Conservation (phyloP, 495 filamentous ascomycete species). For the Aspergillus incahuasiensis region DNA sequence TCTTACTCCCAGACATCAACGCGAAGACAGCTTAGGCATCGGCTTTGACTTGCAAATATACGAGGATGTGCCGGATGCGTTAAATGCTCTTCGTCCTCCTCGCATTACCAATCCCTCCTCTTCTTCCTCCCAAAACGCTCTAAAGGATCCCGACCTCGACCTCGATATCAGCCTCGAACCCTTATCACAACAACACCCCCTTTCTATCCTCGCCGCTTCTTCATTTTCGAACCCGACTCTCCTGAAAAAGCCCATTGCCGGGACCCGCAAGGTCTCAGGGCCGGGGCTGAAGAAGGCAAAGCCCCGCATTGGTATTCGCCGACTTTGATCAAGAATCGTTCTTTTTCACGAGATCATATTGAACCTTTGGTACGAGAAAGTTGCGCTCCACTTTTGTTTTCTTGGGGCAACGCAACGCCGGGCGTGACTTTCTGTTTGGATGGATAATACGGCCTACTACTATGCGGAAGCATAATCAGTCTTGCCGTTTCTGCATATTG, state of each 20-base stretch:
- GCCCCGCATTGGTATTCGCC: constrained; percentile 38
- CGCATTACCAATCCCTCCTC: constrained; percentile 26
- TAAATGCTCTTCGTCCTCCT: constrained; percentile 20
- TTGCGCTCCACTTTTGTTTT: background rate
- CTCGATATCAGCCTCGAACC: background rate
- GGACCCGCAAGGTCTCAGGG: constrained; percentile 24
- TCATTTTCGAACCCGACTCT: constrained; percentile 11
- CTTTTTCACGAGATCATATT: no score
- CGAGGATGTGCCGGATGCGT: constrained; percentile 35
- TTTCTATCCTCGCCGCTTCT: constrained; percentile 8
- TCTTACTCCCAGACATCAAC: constrained; percentile 24
- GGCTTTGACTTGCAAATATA: constrained; percentile 27
- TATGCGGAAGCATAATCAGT: no score
- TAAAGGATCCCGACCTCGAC: constrained; percentile 11
- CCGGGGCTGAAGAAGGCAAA: constrained; percentile 25
- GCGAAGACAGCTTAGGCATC: constrained; percentile 17
- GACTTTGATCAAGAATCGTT: no score
- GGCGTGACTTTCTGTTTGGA: no score
- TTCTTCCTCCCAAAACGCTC: constrained; percentile 1
- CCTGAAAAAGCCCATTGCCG: constrained; percentile 15
- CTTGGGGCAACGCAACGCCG: no score
- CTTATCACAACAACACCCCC: background rate
- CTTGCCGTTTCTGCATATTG: background rate
- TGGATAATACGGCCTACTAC: no score
- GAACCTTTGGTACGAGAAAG: background rate